These are phyloP conservation scores for Ehretia macrophylla DNA, from an alignment of 257 asterid genomes.

Conservation along the genomic window DNA sequence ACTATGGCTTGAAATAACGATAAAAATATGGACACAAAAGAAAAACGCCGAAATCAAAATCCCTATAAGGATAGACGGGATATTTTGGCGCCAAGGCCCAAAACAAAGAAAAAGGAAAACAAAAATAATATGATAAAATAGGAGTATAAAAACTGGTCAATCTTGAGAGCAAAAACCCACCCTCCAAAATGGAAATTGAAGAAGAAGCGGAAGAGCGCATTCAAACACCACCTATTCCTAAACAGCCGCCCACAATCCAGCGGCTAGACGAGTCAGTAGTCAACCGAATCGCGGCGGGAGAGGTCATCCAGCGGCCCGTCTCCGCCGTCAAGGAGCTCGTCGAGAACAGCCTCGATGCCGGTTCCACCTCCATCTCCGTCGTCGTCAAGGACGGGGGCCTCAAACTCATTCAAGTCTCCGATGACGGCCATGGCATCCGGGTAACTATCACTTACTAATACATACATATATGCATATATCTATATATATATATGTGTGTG, in stretches of 20 bases:
- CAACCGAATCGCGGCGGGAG: slow-evolving; percentile 95
- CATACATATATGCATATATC: too few relatives aligned
- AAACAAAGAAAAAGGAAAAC: neutral
- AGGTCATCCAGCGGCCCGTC: slow-evolving; percentile 91
- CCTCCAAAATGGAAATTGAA: slow-evolving; percentile 31
- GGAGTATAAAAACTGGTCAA: neutral
- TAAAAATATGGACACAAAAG: too few relatives aligned
- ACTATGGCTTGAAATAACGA: too few relatives aligned
- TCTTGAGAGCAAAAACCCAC: neutral
- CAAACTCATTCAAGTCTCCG: slow-evolving; percentile 92
- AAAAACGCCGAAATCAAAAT: too few relatives aligned
- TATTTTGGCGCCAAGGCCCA: neutral
- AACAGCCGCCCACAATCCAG: slow-evolving; percentile 66
- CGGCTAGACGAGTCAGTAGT: slow-evolving; percentile 86
- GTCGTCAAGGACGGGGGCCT: slow-evolving; percentile 87
- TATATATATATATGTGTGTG: too few relatives aligned
- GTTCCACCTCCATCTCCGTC: slow-evolving; percentile 66
- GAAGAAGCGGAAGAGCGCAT: slow-evolving; percentile 35
- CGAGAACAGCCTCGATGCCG: slow-evolving; percentile 93
- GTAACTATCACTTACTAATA: slow-evolving; percentile 21
- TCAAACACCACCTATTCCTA: slow-evolving; percentile 18
- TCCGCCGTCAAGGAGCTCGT: slow-evolving; percentile 94
- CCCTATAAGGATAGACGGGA: too few relatives aligned
- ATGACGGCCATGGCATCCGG: slow-evolving; percentile 93
- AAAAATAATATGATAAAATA: neutral